Evolutionary conservation across 2,329 filamentous ascomycete species (phyloP).

Genomic region (Exophiala xenobiotica): DNA sequence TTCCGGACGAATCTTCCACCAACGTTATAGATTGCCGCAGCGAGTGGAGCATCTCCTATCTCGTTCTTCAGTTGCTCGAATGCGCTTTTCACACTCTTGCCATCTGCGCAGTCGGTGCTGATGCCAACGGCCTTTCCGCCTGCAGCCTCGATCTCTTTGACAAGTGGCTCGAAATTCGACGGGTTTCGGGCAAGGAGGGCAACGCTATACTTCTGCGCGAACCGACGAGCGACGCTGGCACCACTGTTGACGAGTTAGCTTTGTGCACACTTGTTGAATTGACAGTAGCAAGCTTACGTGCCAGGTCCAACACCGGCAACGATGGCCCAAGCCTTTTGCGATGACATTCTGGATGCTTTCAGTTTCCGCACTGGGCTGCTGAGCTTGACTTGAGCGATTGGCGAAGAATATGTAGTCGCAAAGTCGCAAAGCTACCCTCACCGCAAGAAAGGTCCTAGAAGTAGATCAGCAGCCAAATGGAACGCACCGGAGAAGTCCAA

Average conservation of each 20-base stretch:
- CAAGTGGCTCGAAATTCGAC: constrained; percentile 55
- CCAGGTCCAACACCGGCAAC: constrained; percentile 50
- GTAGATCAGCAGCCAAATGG: neutral
- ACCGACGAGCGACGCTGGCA: constrained; percentile 59
- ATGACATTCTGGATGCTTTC: constrained; percentile 23
- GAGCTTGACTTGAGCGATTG: constrained; percentile 13
- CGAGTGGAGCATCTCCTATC: constrained; percentile 47
- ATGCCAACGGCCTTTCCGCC: constrained; percentile 63
- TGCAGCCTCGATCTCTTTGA: constrained; percentile 58
- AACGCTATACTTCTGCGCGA: constrained; percentile 59
- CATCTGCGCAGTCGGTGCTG: constrained; percentile 57
- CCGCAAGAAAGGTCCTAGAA: neutral
- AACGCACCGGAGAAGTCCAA: neutral
- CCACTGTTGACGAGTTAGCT: constrained; percentile 40
- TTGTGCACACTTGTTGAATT: neutral
- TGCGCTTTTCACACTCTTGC: constrained; percentile 52
- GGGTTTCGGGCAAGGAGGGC: constrained; percentile 60
- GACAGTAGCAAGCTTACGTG: constrained; percentile 31
- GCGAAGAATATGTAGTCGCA: neutral
- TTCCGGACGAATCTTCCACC: constrained; percentile 58
- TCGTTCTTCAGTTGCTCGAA: constrained; percentile 56
- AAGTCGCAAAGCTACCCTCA: neutral
- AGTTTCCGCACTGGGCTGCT: constrained; percentile 11
- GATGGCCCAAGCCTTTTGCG: constrained; percentile 43
- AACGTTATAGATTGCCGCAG: constrained; percentile 62